Conservation (phyloP, 352 stramenopile species). For the Elongisporangium prolatum region DNA sequence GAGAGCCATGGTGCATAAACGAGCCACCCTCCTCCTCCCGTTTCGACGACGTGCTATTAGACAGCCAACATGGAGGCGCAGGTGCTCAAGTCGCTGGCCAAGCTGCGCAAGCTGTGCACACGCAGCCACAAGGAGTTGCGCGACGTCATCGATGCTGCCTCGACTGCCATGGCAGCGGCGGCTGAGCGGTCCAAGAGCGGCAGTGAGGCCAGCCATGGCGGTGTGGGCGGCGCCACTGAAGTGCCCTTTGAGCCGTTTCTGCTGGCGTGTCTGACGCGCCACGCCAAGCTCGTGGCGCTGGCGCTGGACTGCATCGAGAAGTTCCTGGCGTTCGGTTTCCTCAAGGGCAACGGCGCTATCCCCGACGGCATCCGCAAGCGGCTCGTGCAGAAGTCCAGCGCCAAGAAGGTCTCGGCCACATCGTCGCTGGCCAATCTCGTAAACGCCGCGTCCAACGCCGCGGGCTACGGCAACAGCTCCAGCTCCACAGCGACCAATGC, state of each 20-base stretch:
- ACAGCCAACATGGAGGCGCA: constrained; percentile 46
- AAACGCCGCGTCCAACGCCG: not conserved
- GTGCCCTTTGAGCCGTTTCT: constrained; percentile 76
- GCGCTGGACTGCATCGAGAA: constrained; percentile 90
- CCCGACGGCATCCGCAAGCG: constrained; percentile 58
- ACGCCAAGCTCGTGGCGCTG: constrained; percentile 71
- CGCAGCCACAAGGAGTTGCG: constrained; percentile 73
- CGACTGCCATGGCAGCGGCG: constrained; percentile 32
- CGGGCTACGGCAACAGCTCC: constrained; percentile 9
- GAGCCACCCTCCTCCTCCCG: not conserved
- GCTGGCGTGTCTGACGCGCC: constrained; percentile 63
- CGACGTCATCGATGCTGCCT: constrained; percentile 56
- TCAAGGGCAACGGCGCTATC: constrained; percentile 59
- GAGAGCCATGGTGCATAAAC: not conserved
- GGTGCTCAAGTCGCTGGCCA: constrained; percentile 66
- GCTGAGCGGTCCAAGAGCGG: constrained; percentile 12
- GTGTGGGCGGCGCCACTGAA: constrained; percentile 26
- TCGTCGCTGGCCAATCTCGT: constrained; percentile 10
- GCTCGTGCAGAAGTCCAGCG: constrained; percentile 51
- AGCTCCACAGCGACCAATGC: not conserved
- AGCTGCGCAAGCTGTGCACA: constrained; percentile 72
- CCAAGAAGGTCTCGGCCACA: constrained; percentile 4
- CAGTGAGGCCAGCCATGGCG: constrained; percentile 7
- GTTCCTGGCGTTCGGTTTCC: constrained; percentile 85
- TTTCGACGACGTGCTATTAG: not conserved